Percentiles rank a stretch among this genome's conserved stretches.
Evolutionary conservation across 768 basidiomycete genomes (phyloP).

Genomic region (Phaeotremella skinneri): DNA sequence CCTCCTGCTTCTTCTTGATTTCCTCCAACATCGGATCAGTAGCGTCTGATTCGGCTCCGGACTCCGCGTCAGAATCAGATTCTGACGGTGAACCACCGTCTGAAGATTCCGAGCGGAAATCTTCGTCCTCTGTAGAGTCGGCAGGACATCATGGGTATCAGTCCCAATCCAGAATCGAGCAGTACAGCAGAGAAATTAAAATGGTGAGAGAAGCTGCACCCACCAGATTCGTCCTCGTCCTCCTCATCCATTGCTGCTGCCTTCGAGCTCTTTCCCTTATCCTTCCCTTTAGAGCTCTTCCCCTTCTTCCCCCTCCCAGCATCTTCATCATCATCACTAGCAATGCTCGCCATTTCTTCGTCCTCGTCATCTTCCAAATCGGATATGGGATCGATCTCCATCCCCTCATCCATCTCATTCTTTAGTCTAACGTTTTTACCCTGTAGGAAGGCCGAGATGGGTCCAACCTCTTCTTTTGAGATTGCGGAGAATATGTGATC

Average conservation of each 20-base stretch:
- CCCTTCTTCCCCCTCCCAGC: constrained; percentile 68
- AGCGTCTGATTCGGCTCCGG: constrained; percentile 46
- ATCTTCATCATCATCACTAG: constrained; percentile 67
- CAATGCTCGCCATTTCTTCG: constrained; percentile 40
- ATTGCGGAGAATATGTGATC: constrained; percentile 89
- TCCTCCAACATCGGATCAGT: constrained; percentile 47
- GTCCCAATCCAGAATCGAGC: not conserved
- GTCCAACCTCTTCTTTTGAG: constrained; percentile 91
- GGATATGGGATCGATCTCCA: constrained; percentile 52
- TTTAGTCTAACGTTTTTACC: constrained; percentile 90
- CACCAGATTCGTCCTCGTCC: constrained; percentile 45
- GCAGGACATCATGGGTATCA: not conserved
- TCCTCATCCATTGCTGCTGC: constrained; percentile 59
- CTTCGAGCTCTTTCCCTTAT: constrained; percentile 52
- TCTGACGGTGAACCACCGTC: constrained; percentile 88
- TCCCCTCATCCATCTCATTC: constrained; percentile 92
- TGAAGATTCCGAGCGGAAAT: constrained; percentile 81
- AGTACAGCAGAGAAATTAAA: constrained; percentile 5
- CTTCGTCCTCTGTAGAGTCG: constrained; percentile 65
- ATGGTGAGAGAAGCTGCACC: too few species aligned
- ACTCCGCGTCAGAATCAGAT: constrained; percentile 64
- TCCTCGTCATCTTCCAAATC: constrained; percentile 62
- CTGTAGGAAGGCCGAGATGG: constrained; percentile 77
- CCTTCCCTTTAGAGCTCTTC: constrained; percentile 59
- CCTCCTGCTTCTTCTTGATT: constrained; percentile 49